These are phyloP conservation scores for Marasmius tenuissimus DNA, from an alignment of 1,284 basidiomycete genomes.

Conservation along the genomic window DNA sequence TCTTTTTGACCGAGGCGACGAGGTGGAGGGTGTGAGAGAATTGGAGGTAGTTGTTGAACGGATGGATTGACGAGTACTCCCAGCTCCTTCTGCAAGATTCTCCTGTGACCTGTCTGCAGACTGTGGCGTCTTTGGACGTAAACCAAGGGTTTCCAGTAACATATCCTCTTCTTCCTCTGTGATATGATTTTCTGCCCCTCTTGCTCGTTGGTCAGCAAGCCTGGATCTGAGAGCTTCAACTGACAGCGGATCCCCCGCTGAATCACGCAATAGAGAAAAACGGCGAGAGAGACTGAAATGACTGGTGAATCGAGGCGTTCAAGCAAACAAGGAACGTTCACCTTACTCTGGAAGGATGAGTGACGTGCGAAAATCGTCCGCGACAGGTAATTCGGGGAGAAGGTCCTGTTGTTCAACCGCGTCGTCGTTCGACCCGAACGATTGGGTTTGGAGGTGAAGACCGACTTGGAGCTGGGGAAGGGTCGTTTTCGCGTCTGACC, in stretches of 20 bases:
- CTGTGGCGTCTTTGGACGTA: slow-evolving; percentile 44
- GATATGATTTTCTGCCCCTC: slow-evolving; percentile 64
- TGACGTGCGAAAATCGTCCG: slow-evolving; percentile 78
- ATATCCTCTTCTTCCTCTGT: slow-evolving; percentile 82
- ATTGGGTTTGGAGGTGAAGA: slow-evolving; percentile 14
- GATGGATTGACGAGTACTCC: slow-evolving; percentile 40
- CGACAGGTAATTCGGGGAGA: slow-evolving; percentile 59
- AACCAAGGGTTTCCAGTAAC: slow-evolving; percentile 70
- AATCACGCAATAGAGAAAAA: slow-evolving; percentile 72
- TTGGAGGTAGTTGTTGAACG: slow-evolving; percentile 44
- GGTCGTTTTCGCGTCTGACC: slow-evolving; percentile 60
- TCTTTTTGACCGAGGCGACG: slow-evolving; percentile 57
- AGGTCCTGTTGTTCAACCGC: slow-evolving; percentile 22
- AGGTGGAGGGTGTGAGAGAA: slow-evolving; percentile 42
- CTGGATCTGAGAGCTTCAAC: slow-evolving; percentile 63
- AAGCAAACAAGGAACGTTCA: slow-evolving; percentile 15
- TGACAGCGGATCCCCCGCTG: slow-evolving; percentile 61
- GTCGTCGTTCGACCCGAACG: slow-evolving; percentile 3
- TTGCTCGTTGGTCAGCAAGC: slow-evolving; percentile 73
- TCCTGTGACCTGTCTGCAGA: slow-evolving; percentile 36
- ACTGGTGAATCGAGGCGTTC: slow-evolving; percentile 11
- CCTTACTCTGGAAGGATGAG: slow-evolving; percentile 80
- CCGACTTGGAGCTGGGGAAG: slow-evolving; percentile 26
- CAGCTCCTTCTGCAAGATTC: slow-evolving; percentile 34
- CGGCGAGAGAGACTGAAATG: slow-evolving; percentile 67